These are phyloP conservation scores for Dendrobium catenatum DNA, from an alignment of 106 monocot species.

Conservation along the genomic window DNA sequence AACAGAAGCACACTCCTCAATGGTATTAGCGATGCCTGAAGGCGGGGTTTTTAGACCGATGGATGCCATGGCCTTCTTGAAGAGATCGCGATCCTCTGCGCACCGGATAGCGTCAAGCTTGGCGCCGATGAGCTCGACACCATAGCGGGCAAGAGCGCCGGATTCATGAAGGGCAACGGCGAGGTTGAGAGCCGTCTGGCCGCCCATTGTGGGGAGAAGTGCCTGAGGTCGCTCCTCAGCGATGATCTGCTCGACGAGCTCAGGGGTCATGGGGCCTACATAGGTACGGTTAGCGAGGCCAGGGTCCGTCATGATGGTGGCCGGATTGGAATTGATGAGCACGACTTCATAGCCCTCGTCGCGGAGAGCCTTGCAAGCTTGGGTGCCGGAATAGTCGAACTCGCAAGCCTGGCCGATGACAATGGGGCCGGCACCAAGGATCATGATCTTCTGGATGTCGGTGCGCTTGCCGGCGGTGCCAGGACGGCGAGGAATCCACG, in stretches of 20 bases:
- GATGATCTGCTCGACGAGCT: slow-evolving; percentile 68
- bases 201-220: slow-evolving; percentile 96
- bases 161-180: slow-evolving; percentile 79
- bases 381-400: slow-evolving; percentile 97
- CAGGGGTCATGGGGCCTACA: slow-evolving; percentile 88
- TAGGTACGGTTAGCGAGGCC: slow-evolving; percentile 82
- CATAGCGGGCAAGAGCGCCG: slow-evolving; percentile 55
- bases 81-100: slow-evolving; percentile 87
- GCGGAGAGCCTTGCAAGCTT: slow-evolving; percentile 84
- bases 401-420: slow-evolving; percentile 98
- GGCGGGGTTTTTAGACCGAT: slow-evolving; percentile 94
- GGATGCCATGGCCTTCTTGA: slow-evolving; percentile 79
- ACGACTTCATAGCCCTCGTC: slow-evolving; percentile 96
- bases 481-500: background rate
- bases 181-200: slow-evolving; percentile 97
- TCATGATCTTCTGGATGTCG: slow-evolving; percentile 91
- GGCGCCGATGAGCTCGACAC: slow-evolving; percentile 85
- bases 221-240: slow-evolving; percentile 77
- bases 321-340: slow-evolving; percentile 96
- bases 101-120: slow-evolving; percentile 72
- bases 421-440: slow-evolving; percentile 94
- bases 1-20: slow-evolving; percentile 73
- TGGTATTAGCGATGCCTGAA: slow-evolving; percentile 79
- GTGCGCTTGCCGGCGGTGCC: slow-evolving; percentile 50
- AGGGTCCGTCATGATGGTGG: slow-evolving; percentile 99